Base-by-base conservation (phyloP, 2,329 filamentous ascomycete species). In the Fusarium anthophilum region DNA sequence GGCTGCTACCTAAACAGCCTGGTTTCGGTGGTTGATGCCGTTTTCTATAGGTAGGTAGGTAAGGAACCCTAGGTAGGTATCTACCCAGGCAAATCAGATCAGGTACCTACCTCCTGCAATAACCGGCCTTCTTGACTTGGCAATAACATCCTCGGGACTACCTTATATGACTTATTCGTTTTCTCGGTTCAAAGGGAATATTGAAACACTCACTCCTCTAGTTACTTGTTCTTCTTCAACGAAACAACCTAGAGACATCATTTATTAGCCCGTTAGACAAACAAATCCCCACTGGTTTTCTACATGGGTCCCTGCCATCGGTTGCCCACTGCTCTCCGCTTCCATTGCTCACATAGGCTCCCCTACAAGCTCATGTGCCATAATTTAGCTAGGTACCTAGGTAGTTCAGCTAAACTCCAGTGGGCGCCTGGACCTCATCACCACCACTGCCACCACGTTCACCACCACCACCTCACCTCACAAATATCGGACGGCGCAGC, bases 401-500 rank as follows among this genome's bases (percentile, higher is more conserved):
- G 32, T 44, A 61, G 37, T 58, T 58, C 45, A 67, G 53, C 65
- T 67, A 61, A 70, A 66, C 66, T 66, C 20, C 57, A 72, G 63
- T 72, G 51, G 68, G 69, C 64, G 60, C 63, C 66, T 74, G 37
- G 56, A 38, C 68, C 62, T 58, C 59, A 45, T 62, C 61, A 55
- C 43, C 57, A 70, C 67, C 65, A 70, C 41, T 56, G 51, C 30
- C 55, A 69, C 66, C 57, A 62, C 41, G n/a, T 47, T 45, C 45
- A 48, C 45, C 63, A 71, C 55, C 58, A 72, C 70, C 56, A 55
- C 54, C 65, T 53, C 64, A 57, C 44, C 56, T 47, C 55, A 63
- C 63, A 38, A 63, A 60, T 68, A 74, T 66, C 57, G 50, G 47
- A 60, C 71, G 71, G 71, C 72, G 58, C 66, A 74, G 71, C 70